Evolutionary conservation across 345 rosid species (phyloP), one percentile per base, ranked within the genome.

Genomic region (Citrus reticulata): DNA sequence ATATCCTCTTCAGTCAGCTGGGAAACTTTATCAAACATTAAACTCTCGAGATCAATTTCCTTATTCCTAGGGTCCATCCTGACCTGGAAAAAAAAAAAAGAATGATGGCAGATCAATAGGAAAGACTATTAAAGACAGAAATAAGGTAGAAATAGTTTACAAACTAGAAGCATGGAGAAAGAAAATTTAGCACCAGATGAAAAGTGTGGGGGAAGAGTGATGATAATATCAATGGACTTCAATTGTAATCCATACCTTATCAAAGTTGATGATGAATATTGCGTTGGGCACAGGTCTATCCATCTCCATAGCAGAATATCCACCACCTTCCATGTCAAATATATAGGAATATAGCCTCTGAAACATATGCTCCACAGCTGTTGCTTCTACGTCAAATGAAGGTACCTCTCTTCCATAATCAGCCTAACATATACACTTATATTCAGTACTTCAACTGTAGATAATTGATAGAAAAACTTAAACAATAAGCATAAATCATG

Each of bases 321-420:
- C 86, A 58, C 84, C 88, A 73, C 34, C 81, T 24, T 94, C 98
- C 79, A 83, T 67, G 81, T 91, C 96, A 85, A 97, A 97, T 82
- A 94, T 85, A 81, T 88, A 94, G 39, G 97, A 88, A 84, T 94
- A 92, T 5, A 97, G 86, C 81, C 78, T 88, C 71, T 91, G 89
- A 90, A 93, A 97, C 49, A 86, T 83, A 14, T 95, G 85, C 86
- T 97, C 99, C 83, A 90, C 93, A 74, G 82, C 81, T 42, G 88
- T 90, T 58, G 98, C 98, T 80, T 94, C 98, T 80, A 92, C 95
- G 86, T 97, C 98, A 92, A 90, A 97, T 70, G 93, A 77, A 58
- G 97, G 95, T 83, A 97, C 91, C 82, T 92, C 93, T 86, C 95
- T 90, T 81, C 99, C 98, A 88, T 91, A 97, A 29, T 97, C 97